Percentiles rank a stretch among this genome's conserved stretches.
phyloP scores from a whole-genome alignment of 768 basidiomycete genomes.

The Rhizopogon roseolus region DNA sequence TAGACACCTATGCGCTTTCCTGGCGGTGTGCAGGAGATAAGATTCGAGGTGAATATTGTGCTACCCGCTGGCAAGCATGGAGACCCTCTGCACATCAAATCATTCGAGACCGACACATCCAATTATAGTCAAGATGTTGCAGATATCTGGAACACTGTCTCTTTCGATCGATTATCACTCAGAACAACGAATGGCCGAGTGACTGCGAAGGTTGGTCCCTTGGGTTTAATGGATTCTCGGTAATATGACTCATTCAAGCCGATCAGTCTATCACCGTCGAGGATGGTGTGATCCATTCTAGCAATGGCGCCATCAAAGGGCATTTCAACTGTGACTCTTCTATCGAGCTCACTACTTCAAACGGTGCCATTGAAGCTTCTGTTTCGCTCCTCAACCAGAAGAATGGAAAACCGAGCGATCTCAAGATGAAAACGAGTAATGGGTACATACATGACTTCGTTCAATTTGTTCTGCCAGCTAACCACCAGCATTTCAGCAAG shows the following conservation, averaged over 20 bases:
- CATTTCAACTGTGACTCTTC: conserved; percentile 30
- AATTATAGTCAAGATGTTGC: conserved; percentile 34
- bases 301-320: conserved; percentile 45
- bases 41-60: conserved; percentile 31
- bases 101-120: conserved; percentile 37
- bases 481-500: conserved; percentile 17
- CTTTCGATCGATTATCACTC: conserved; percentile 34
- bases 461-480: neutral
- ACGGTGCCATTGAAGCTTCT: conserved; percentile 33
- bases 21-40: conserved; percentile 13
- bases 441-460: conserved; percentile 27
- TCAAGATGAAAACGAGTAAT: conserved; percentile 36
- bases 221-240: neutral
- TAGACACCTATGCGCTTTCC: conserved; percentile 26
- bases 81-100: conserved; percentile 30
- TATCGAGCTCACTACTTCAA: conserved; percentile 33
- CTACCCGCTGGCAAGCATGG: conserved; percentile 28
- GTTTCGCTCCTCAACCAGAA: conserved; percentile 32
- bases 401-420: conserved; percentile 16
- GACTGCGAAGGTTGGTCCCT: conserved; percentile 25
- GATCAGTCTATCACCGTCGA: conserved; percentile 29
- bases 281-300: conserved; percentile 26
- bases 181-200: conserved; percentile 31
- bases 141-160: conserved; percentile 26
- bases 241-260: neutral